Conservation (phyloP, 257 asterid genomes). For the Solanum medicagineum region DNA sequence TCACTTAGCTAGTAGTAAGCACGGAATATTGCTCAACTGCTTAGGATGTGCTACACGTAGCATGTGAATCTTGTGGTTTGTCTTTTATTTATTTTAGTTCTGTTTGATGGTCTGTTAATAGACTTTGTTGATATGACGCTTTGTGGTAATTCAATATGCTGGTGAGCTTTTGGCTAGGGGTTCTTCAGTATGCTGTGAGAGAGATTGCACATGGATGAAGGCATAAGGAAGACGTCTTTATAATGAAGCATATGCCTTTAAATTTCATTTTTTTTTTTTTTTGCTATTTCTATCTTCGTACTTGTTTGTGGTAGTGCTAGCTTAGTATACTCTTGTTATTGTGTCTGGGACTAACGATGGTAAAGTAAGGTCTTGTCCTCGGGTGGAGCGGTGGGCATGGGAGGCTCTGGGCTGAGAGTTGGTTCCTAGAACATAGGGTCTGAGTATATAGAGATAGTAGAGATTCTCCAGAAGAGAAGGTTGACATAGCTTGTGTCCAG, state of each 20-base stretch:
- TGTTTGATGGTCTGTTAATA: not conserved
- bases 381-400: too few species aligned
- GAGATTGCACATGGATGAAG: not conserved
- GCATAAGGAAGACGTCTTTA: not conserved
- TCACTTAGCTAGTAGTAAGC: not conserved
- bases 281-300: too few species aligned
- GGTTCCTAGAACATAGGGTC: too few species aligned
- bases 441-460: too few species aligned
- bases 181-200: not conserved
- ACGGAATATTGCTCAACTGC: not conserved
- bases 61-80: not conserved
- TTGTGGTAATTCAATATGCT: not conserved
- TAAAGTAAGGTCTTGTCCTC: too few species aligned
- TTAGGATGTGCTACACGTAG: not conserved
- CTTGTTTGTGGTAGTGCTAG: too few species aligned
- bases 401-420: too few species aligned
- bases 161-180: not conserved
- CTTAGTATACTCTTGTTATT: too few species aligned
- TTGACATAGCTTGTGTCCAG: too few species aligned
- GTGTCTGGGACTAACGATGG: too few species aligned
- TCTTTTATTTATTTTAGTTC: not conserved
- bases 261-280: too few species aligned
- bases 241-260: not conserved
- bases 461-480: too few species aligned
- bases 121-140: not conserved